Conservation (phyloP, 2,329 filamentous ascomycete genomes). For the Chrysoporthe deuterocubensis region DNA sequence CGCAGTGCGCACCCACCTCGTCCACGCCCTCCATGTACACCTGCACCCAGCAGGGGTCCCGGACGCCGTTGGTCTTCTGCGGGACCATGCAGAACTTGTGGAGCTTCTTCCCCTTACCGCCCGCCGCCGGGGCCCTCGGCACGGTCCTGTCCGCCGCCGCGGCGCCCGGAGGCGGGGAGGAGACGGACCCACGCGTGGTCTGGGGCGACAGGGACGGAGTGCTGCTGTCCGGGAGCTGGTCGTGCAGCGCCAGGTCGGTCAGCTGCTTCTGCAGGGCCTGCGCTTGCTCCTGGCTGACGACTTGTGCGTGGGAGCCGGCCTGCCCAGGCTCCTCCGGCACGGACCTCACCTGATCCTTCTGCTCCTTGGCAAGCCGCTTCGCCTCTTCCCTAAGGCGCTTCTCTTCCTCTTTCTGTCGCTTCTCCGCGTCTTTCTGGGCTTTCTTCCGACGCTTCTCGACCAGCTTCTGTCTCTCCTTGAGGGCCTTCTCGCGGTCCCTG, state of each 20-base stretch:
- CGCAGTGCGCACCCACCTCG: slow-evolving; percentile 83
- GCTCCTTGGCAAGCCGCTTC: slow-evolving; percentile 34
- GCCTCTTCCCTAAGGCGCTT: slow-evolving; percentile 28
- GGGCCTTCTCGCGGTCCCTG: slow-evolving; percentile 67
- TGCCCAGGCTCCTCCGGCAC: slow-evolving; percentile 1
- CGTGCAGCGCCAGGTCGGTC: slow-evolving; percentile 24
- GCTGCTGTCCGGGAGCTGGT: slow-evolving; percentile 9
- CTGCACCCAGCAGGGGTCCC: slow-evolving; percentile 75
- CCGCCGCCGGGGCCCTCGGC: neutral
- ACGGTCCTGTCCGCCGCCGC: neutral
- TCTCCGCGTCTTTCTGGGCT: slow-evolving; percentile 46
- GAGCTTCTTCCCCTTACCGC: slow-evolving; percentile 49
- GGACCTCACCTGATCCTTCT: slow-evolving; percentile 20
- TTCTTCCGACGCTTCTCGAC: slow-evolving; percentile 58
- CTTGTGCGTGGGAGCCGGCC: slow-evolving; percentile 13
- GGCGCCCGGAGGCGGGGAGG: slow-evolving; percentile 23
- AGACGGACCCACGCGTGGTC: slow-evolving; percentile 2
- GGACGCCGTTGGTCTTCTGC: slow-evolving; percentile 51
- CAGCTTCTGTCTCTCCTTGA: slow-evolving; percentile 66
- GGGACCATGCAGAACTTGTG: slow-evolving; percentile 82
- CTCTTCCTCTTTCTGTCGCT: slow-evolving; percentile 38
- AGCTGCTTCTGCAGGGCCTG: slow-evolving; percentile 26
- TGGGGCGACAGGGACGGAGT: slow-evolving; percentile 4
- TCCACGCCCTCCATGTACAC: slow-evolving; percentile 84
- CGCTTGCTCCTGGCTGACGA: slow-evolving; percentile 19